Evolutionary conservation across 179 eudicot species (phyloP).

Genomic region (Patellifolia procumbens): DNA sequence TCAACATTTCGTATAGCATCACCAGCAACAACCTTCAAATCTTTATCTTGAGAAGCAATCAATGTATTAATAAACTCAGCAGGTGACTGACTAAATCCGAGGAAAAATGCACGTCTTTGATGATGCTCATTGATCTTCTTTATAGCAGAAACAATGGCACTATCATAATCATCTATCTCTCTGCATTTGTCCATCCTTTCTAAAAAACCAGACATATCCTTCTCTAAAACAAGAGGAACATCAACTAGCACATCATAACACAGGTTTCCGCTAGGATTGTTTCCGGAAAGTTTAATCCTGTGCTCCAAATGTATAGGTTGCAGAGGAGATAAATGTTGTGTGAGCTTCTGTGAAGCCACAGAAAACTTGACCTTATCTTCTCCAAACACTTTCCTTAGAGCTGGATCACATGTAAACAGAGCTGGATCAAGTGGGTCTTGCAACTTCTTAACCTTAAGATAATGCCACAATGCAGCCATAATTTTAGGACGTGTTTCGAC

Average conservation of each 20-base stretch:
- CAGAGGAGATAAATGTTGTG: constrained; percentile 62
- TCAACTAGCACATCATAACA: constrained; percentile 90
- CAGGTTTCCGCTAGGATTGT: constrained; percentile 64
- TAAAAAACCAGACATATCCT: constrained; percentile 65
- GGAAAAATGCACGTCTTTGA: constrained; percentile 77
- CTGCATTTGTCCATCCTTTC: constrained; percentile 56
- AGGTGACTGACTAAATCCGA: constrained; percentile 92
- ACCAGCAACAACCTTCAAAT: constrained; percentile 74
- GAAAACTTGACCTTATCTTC: constrained; percentile 81
- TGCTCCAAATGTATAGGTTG: constrained; percentile 90
- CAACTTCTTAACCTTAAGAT: constrained; percentile 69
- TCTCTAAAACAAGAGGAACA: constrained; percentile 62
- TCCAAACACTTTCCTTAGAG: constrained; percentile 74
- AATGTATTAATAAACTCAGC: constrained; percentile 79
- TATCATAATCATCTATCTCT: constrained; percentile 83
- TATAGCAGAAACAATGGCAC: constrained; percentile 66
- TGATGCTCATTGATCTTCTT: constrained; percentile 84
- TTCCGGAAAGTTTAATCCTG: constrained; percentile 72
- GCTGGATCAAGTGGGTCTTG: constrained; percentile 78
- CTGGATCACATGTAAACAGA: constrained; percentile 66
- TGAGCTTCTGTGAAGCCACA: constrained; percentile 60
- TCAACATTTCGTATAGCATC: constrained; percentile 66
- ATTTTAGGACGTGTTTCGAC: constrained; percentile 76
- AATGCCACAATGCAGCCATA: constrained; percentile 79
- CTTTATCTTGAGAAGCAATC: constrained; percentile 82